These are phyloP conservation scores for Filobasidium uniguttulatum DNA, from an alignment of 1,284 basidiomycete species.

Conservation along the genomic window DNA sequence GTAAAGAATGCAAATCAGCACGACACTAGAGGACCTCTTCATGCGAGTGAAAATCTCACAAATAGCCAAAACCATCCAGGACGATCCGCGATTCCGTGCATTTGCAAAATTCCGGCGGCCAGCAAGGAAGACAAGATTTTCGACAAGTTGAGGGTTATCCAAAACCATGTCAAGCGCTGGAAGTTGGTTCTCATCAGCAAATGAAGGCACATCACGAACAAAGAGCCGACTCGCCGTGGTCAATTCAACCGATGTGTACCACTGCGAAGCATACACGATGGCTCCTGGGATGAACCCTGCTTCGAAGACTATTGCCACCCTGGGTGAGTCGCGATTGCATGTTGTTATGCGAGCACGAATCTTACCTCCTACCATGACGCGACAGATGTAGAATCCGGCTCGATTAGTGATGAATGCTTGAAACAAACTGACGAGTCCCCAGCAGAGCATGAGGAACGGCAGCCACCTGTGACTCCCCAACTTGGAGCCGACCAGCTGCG, in stretches of 20 bases:
- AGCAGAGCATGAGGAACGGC: background rate
- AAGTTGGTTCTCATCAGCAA: background rate
- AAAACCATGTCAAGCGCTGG: conserved; percentile 26
- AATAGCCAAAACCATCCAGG: conserved; percentile 34
- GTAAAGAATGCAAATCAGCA: no score
- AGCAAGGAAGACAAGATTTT: conserved; percentile 19
- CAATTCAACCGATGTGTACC: conserved; percentile 31
- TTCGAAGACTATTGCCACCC: no score
- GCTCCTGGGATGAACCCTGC: conserved; percentile 34
- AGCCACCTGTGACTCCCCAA: conserved; percentile 13
- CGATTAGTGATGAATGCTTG: conserved; percentile 12
- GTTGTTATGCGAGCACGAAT: no score
- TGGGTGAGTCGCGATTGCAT: no score
- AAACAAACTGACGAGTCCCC: conserved; percentile 12
- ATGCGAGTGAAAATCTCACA: no score
- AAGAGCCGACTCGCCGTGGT: conserved; percentile 13
- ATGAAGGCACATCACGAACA: background rate
- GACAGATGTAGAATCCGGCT: conserved; percentile 26
- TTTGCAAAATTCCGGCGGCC: conserved; percentile 29
- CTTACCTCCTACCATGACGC: conserved; percentile 29
- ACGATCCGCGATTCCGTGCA: conserved; percentile 26
- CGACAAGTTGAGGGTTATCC: conserved; percentile 19
- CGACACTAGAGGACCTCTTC: no score
- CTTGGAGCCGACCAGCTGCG: conserved; percentile 21
- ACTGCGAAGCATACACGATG: conserved; percentile 36